Base-by-base conservation (phyloP, 2,329 filamentous ascomycete genomes). In the Pestalotiopsis sp. region DNA sequence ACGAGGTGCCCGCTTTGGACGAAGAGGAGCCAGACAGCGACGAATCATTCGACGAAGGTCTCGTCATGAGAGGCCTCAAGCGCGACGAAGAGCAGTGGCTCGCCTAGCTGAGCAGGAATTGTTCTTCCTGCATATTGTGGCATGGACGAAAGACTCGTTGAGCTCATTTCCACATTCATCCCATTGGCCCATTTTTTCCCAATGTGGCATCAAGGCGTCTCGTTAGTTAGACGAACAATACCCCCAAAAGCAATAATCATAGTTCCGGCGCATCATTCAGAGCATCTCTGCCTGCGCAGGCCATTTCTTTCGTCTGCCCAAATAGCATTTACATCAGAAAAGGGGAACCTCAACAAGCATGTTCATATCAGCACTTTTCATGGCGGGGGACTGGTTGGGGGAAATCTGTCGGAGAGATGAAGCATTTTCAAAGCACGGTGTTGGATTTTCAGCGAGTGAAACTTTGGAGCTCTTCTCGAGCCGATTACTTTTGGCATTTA, bases 11-110 rank as follows among this genome's bases (percentile, higher is more conserved):
- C 20, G 71, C 72, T 1, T 72, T 74, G 9, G 80, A 82, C 23
- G 82, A 82, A 81, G 87, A 65, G 78, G 85, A 76, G 0, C 79
- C 78, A 1, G 83, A 82, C 41, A 85, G 85, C 7, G 85, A 87
- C 13, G 85, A 87, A 6, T 86, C 88, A 23, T 79, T 85, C 13
- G 87, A 89, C 66, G 88, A 90, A 2, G 87, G 86, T 0, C 79
- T 90, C 9, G 81, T 88, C 36, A 89, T 90, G 87, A 83, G 84
- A 68, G 85, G 84, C 2, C 79, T 84, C 55, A 88, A 88, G 76
- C 81, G 88, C 71, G 84, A 87, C 66, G 87, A 89, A 71, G 87
- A 90, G 75, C 84, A 87, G 71, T 90, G 87, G 87, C 81, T 90
- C 71, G 87, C 87, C 67, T 89, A 77, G 70, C 65, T 23, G 25